Evolutionary conservation across 2,329 filamentous ascomycete species (phyloP), one percentile per base, ranked within the genome.

Genomic region (Biscogniauxia marginata): DNA sequence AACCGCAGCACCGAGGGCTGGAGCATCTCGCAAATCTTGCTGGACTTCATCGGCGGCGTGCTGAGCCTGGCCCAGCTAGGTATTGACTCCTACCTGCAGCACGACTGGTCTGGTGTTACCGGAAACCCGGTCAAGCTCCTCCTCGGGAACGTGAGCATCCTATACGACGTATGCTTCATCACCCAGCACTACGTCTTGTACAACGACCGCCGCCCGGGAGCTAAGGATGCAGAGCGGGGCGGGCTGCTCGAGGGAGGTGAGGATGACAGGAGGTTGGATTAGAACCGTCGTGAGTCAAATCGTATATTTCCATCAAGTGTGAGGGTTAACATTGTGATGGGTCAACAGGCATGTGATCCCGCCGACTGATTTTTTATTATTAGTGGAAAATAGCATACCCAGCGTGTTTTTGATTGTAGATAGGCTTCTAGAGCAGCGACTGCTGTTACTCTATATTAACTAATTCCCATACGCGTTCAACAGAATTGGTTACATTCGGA

Each of bases 61-160:
- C 77, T 98, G 50, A 96, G 91, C 57, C 81, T 97, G 52, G 75
- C 83, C 2, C 95, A 99, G 74, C 82, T 96, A 60, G 76, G 87
- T 20, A 86, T 98, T 59, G 95, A 98, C 75, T 92, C 91, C 57
- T 91, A 88, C 56, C 75, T 96, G 39, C 87, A 95, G 72, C 82
- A 82, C 54, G 91, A 96, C 75, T 97, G 93, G 93, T 89, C 87
- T 49, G 95, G 93, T 20, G 80, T 98, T 56, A 92, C 88, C 0
- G 93, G 93, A 1, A 98, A 98, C 71, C 91, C 92, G 0, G 88
- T 95, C 65, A 99, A 98, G 76, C 85, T 98, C 56, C 85, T 87
- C 2, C 80, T 98, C 45, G 89, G 90, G 13, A 93, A 96, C 68
- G 84, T 96, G 47, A 91, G 87, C 56, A 88, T 98, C 65, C 71